These are phyloP conservation scores for Candolleomyces efflorescens DNA, from an alignment of 768 basidiomycete species.

Conservation along the genomic window DNA sequence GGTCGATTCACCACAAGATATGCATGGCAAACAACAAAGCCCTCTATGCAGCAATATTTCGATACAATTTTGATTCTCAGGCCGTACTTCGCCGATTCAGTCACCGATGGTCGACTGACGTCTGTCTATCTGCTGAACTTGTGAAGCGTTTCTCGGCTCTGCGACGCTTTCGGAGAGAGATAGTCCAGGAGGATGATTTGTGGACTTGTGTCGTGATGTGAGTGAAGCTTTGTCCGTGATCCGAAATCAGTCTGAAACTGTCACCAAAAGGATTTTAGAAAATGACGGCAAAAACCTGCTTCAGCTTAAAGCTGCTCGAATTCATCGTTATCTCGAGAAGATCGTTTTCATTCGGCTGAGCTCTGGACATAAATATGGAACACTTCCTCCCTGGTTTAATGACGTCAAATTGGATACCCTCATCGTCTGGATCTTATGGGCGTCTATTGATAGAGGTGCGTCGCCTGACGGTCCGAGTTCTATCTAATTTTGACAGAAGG, in stretches of 20 bases:
- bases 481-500: background rate
- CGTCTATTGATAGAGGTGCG: slow-evolving; percentile 34
- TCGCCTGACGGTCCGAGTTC: background rate
- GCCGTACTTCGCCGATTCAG: slow-evolving; percentile 38
- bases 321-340: slow-evolving; percentile 22
- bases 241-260: background rate
- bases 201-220: slow-evolving; percentile 54
- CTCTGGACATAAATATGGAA: slow-evolving; percentile 4
- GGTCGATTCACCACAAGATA: slow-evolving; percentile 29
- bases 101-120: slow-evolving; percentile 30
- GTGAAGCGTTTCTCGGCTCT: slow-evolving; percentile 37
- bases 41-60: slow-evolving; percentile 42
- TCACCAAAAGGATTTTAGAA: slow-evolving; percentile 34
- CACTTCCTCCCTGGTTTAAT: slow-evolving; percentile 15
- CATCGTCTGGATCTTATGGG: slow-evolving; percentile 44
- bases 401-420: slow-evolving; percentile 36
- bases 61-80: slow-evolving; percentile 37
- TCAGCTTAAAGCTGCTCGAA: slow-evolving; percentile 37
- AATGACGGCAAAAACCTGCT: slow-evolving; percentile 43
- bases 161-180: slow-evolving; percentile 32
- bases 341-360: slow-evolving; percentile 14
- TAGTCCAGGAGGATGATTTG: slow-evolving; percentile 33
- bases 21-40: slow-evolving; percentile 29
- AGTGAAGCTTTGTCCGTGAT: slow-evolving; percentile 7
- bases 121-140: slow-evolving; percentile 39